phyloP scores from a whole-genome alignment of 2,329 filamentous ascomycete genomes.

The Fusarium begoniae region DNA sequence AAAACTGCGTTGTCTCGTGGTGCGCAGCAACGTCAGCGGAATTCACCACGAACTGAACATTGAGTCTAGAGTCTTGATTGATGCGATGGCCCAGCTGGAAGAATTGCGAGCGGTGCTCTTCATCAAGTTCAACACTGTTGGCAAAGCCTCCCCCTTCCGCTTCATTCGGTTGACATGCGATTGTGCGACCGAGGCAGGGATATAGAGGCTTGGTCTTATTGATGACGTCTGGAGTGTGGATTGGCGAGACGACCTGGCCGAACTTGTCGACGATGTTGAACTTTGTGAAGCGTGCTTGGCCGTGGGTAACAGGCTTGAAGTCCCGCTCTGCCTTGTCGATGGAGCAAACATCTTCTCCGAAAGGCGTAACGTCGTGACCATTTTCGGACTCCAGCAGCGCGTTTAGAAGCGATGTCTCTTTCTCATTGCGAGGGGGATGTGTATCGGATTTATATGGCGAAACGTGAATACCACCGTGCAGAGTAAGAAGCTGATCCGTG shows the following conservation, averaged over 20 bases:
- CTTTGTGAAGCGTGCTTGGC: neutral
- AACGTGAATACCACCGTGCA: neutral
- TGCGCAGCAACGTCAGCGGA: neutral
- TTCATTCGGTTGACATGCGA: neutral
- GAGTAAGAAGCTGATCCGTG: neutral
- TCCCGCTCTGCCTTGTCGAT: neutral
- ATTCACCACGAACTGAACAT: neutral
- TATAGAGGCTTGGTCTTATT: neutral
- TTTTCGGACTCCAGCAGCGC: neutral
- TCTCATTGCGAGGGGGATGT: neutral
- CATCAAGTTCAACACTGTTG: neutral
- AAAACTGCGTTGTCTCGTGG: neutral
- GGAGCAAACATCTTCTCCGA: neutral
- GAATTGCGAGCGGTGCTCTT: neutral
- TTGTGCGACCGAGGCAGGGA: neutral
- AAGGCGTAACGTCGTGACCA: neutral
- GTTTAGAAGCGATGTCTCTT: neutral
- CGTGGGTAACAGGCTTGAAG: neutral
- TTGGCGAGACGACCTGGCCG: neutral
- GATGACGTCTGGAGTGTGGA: neutral
- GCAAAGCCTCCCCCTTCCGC: neutral
- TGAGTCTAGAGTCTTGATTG: neutral
- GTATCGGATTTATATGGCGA: neutral
- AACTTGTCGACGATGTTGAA: neutral
- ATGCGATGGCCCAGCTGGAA: neutral